phyloP scores from a whole-genome alignment of 2,329 filamentous ascomycete species.

The Scopulariopsis brevicaulis region DNA sequence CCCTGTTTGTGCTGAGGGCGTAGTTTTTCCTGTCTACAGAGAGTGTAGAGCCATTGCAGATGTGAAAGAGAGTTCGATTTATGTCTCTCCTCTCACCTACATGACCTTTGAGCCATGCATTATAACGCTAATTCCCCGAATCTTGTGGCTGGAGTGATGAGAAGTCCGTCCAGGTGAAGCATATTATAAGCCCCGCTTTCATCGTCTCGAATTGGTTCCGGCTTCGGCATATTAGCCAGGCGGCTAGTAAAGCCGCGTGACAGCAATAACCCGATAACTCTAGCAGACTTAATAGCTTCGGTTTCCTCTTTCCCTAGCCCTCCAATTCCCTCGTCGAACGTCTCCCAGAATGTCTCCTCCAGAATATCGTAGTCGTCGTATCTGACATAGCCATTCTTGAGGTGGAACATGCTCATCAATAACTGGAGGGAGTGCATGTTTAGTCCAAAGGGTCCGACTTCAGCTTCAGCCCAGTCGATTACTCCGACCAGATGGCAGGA shows the following conservation, averaged over 20 bases:
- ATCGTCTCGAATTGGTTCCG: conserved; percentile 22
- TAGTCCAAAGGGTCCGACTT: conserved; percentile 24
- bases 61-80: too few species aligned
- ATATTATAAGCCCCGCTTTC: conserved; percentile 25
- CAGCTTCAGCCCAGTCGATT: conserved; percentile 28
- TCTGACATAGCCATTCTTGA: conserved; percentile 19
- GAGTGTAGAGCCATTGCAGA: too few species aligned
- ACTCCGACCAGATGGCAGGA: conserved; percentile 24
- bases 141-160: conserved; percentile 21
- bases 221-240: conserved; percentile 19
- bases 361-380: background rate
- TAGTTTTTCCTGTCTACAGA: too few species aligned
- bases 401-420: conserved; percentile 21
- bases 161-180: conserved; percentile 22
- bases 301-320: background rate
- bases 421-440: conserved; percentile 22
- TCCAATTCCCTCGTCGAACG: background rate
- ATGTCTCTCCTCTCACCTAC: too few species aligned
- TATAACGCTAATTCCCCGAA: too few species aligned
- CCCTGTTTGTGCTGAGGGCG: too few species aligned
- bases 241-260: background rate
- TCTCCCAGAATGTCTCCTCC: background rate
- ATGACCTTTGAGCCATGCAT: too few species aligned
- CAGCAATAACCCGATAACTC: background rate
- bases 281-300: background rate